Base-by-base conservation (phyloP, 139 green algal genomes). In the Coccomyxa sp. region DNA sequence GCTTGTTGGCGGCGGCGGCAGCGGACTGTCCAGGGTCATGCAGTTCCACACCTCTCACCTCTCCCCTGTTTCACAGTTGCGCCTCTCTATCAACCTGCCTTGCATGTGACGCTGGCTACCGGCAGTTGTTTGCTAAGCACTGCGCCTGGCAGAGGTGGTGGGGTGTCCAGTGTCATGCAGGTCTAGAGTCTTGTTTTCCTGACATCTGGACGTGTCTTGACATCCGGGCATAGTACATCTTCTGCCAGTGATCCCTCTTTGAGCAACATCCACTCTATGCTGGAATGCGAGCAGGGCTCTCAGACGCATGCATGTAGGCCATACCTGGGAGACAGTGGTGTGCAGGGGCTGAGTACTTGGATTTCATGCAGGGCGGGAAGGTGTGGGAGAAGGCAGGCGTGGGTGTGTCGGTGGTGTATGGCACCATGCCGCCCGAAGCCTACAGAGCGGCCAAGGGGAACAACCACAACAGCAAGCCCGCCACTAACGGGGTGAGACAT, bases 341-440 rank as follows among this genome's bases (percentile, higher is more conserved):
- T 64, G 50, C 50, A 64, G 22, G 50, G 50, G 50, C 27, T 64
- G n/a, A n/a, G n/a, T n/a, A n/a, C n/a, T n/a, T n/a, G 58, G 8
- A 34, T 33, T 8, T 31, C 69, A 22, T 78, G 39, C 80, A 88
- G 82, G 79, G 86, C 40, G 92, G 94, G 80, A 97, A 97, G 39
- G 94, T 98, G 58, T 98, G 88, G 86, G 94, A 98, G 89, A 98
- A 98, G 90, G 95, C 95, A 10, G 95, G 95, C 10, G 92, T 98
- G 12, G 97, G 96, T 80, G 94, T 98, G 50, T 96, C 89, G 24
- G 95, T 99, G 14, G 97, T 99, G 70, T 99, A 99, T 81, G 97
- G 97, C 82, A 89, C 81, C 81, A 99, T 99, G 97, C 96, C 97
- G 8, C 88, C 93, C 7, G 93, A 98, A 83, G 96, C 95, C 7